These are phyloP conservation scores for Canavalia gladiata DNA, from an alignment of 306 rosid species.

Conservation along the genomic window DNA sequence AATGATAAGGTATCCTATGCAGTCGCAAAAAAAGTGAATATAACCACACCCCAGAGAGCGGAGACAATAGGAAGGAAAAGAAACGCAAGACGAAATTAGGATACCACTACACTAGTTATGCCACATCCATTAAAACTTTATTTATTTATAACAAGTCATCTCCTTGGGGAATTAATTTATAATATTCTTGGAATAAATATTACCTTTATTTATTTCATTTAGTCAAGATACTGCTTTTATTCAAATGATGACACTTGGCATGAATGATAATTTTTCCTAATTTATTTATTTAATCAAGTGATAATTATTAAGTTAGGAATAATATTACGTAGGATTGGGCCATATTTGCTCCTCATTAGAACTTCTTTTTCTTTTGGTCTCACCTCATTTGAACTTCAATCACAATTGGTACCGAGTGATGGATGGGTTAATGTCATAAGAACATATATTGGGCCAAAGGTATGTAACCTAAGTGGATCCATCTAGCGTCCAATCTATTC, in stretches of 20 bases:
- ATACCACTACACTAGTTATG: too few relatives aligned
- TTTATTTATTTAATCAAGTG: not conserved
- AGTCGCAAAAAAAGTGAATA: not conserved
- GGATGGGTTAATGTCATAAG: not conserved
- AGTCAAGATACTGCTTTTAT: not conserved
- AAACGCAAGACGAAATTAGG: not conserved
- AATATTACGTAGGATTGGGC: not conserved
- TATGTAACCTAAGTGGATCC: not conserved
- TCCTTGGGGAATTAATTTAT: too few relatives aligned
- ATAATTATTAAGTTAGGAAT: not conserved
- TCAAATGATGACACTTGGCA: not conserved
- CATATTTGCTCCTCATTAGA: not conserved
- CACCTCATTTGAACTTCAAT: not conserved
- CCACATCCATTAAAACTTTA: too few relatives aligned
- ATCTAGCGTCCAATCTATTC: too few relatives aligned
- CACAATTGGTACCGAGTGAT: not conserved
- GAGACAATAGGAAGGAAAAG: not conserved
- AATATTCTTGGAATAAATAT: not conserved
- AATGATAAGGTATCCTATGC: not conserved
- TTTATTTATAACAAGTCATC: too few relatives aligned
- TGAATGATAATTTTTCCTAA: not conserved
- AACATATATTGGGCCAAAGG: not conserved
- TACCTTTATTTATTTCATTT: not conserved
- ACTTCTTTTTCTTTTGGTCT: not conserved
- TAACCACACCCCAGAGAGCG: not conserved